Conservation (phyloP, 176 grass and related monocot species). For the Bromus sterilis region DNA sequence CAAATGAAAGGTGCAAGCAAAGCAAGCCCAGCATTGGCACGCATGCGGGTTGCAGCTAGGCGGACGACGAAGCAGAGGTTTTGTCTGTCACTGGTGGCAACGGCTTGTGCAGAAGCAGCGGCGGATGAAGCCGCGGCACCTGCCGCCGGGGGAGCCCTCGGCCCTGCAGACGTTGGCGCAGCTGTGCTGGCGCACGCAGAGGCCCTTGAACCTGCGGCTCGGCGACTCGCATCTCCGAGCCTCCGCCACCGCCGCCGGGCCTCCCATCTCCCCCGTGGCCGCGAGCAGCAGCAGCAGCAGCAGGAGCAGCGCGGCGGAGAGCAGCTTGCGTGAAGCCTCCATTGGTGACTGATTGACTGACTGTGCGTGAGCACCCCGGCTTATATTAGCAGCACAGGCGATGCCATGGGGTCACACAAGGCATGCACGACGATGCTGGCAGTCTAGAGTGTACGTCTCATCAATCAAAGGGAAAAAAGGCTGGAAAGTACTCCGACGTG, state of each 20-base stretch:
- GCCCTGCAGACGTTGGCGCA: constrained; percentile 66
- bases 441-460: too few species aligned
- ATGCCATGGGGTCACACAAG: too few species aligned
- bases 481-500: too few species aligned
- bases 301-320: not conserved
- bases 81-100: constrained; percentile 23
- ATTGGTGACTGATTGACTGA: not conserved
- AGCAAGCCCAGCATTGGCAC: too few species aligned
- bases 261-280: constrained; percentile 31
- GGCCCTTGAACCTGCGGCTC: constrained; percentile 61
- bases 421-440: too few species aligned
- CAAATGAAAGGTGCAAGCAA: too few species aligned
- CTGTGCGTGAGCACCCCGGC: not conserved
- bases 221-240: constrained; percentile 56
- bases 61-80: too few species aligned
- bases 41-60: too few species aligned
- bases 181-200: constrained; percentile 37
- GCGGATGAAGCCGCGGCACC: constrained; percentile 49
- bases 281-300: not conserved
- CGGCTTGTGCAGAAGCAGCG: constrained; percentile 60
- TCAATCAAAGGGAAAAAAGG: too few species aligned
- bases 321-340: not conserved
- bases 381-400: not conserved
- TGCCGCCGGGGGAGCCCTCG: constrained; percentile 62
- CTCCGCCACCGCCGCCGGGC: constrained; percentile 41